Conservation (phyloP, 495 filamentous ascomycete genomes). For the Chaetomium tenue region DNA sequence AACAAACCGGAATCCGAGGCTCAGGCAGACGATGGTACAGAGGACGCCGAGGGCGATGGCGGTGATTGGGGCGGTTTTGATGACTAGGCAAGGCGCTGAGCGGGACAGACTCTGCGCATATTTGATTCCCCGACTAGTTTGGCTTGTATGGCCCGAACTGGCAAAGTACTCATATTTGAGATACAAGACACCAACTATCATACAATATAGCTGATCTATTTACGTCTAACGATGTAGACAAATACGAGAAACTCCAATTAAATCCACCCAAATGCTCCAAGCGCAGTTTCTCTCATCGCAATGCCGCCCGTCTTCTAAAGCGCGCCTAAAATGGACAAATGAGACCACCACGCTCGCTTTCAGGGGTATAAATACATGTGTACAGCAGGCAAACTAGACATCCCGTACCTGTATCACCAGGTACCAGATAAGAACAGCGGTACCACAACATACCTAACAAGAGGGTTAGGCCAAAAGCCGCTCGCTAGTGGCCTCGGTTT, state of each 20-base stretch:
- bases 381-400: not conserved
- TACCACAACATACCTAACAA: not conserved
- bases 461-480: conserved; percentile 26
- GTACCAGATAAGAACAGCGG: not conserved
- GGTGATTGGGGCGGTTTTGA: conserved; percentile 76
- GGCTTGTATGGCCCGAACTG: not conserved
- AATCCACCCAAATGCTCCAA: not conserved
- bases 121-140: not conserved
- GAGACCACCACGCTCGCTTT: not conserved
- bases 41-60: conserved; percentile 16
- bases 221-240: not conserved
- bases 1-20: conserved; percentile 34
- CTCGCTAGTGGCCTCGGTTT: conserved; percentile 36
- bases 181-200: not conserved
- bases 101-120: no score
- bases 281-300: not conserved
- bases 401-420: not conserved
- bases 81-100: conserved; percentile 40
- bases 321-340: not conserved
- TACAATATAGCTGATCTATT: not conserved
- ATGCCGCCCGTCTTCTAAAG: not conserved
- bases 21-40: conserved; percentile 41
- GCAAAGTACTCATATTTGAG: not conserved
- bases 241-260: not conserved
- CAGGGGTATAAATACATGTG: not conserved